A percentile compares a stretch with the other conserved stretches of the same genome.
Evolutionary conservation across 208 protist species (phyloP).

Genomic region (Crithidia expoeki): DNA sequence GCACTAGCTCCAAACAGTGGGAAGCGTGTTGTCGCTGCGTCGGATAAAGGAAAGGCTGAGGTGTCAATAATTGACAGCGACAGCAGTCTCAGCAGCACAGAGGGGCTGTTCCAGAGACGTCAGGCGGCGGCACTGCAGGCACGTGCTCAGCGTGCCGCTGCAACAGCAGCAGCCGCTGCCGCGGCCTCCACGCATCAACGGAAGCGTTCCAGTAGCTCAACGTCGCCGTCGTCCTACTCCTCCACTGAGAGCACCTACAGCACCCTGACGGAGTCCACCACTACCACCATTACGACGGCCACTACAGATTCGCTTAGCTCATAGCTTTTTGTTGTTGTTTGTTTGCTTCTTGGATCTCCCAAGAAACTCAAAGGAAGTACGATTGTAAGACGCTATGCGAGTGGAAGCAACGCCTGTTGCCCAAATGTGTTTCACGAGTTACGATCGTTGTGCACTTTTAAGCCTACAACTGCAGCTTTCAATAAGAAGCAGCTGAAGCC

Average conservation of each 20-base stretch:
- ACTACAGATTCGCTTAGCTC: neutral
- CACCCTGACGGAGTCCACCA: slow-evolving; percentile 1
- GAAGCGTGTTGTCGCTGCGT: neutral
- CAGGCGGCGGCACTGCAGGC: slow-evolving; percentile 34
- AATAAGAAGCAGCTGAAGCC: too few species aligned
- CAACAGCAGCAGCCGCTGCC: slow-evolving; percentile 1
- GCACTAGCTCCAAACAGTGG: neutral
- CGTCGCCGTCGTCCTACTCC: neutral
- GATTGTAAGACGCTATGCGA: too few species aligned
- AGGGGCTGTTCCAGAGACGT: slow-evolving; percentile 37
- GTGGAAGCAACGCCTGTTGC: too few species aligned
- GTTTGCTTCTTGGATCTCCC: too few species aligned
- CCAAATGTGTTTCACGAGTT: too few species aligned
- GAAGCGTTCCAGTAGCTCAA: neutral
- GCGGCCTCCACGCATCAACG: neutral
- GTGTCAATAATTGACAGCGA: slow-evolving; percentile 14
- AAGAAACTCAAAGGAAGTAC: too few species aligned
- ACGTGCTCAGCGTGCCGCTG: slow-evolving; percentile 16
- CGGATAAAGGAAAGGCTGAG: neutral
- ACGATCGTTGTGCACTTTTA: too few species aligned
- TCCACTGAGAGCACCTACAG: neutral
- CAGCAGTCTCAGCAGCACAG: slow-evolving; percentile 45
- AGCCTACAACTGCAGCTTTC: too few species aligned
- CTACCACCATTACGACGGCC: neutral
- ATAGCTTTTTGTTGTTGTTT: too few species aligned